phyloP scores from a whole-genome alignment of 2,329 filamentous ascomycete genomes.

The Apiospora aurea region DNA sequence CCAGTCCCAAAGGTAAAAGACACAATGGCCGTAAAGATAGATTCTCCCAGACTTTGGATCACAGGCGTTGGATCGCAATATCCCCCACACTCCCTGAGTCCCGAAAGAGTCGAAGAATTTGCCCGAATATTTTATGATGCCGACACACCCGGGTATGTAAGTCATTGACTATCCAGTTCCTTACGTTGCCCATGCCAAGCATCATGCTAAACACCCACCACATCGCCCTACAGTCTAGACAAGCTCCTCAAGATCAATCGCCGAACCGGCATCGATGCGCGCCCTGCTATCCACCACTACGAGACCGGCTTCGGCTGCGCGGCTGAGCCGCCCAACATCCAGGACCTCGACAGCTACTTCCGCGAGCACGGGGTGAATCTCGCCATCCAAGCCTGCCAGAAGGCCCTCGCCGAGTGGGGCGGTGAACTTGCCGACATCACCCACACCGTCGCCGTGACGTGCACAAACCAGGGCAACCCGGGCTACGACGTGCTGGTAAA shows the following conservation, averaged over 20 bases:
- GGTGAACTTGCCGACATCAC: conserved; percentile 40
- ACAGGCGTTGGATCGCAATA: conserved; percentile 29
- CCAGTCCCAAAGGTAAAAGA: not conserved
- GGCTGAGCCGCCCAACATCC: conserved; percentile 31
- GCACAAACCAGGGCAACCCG: conserved; percentile 46
- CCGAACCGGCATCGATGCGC: conserved; percentile 29
- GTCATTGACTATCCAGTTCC: no score
- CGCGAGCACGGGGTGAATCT: conserved; percentile 41
- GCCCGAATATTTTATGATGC: conserved; percentile 29
- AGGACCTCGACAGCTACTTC: conserved; percentile 39
- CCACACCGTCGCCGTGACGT: conserved; percentile 47
- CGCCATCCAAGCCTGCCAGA: conserved; percentile 40
- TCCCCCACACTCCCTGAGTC: conserved; percentile 25
- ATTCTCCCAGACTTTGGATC: conserved; percentile 13
- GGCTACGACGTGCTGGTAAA: conserved; percentile 47
- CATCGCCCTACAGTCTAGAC: conserved; percentile 19
- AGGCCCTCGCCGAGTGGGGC: conserved; percentile 42
- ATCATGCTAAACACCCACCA: conserved; percentile 10
- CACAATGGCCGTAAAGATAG: not conserved
- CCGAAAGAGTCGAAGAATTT: conserved; percentile 25
- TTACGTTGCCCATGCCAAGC: not conserved
- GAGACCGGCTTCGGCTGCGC: conserved; percentile 29
- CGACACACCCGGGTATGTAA: conserved; percentile 27
- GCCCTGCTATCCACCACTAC: conserved; percentile 29
- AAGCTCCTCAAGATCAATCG: conserved; percentile 31